Conservation (phyloP, 139 green algal species). For the Astrephomene gubernaculifera region DNA sequence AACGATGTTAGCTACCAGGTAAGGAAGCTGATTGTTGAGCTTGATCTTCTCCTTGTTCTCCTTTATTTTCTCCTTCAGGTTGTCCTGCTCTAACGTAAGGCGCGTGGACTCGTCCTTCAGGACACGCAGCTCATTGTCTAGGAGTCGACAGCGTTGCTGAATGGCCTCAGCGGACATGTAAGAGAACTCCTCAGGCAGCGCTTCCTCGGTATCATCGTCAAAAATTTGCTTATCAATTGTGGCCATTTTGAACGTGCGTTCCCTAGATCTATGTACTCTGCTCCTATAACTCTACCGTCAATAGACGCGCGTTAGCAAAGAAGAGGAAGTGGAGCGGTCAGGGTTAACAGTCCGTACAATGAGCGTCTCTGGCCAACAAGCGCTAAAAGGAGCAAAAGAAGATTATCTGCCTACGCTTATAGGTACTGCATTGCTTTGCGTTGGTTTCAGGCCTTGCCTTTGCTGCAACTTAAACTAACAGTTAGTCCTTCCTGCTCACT, state of each 20-base stretch:
- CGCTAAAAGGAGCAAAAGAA: too few relatives aligned
- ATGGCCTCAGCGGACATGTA: slow-evolving; percentile 92
- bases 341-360: too few relatives aligned
- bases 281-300: too few relatives aligned
- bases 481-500: too few relatives aligned
- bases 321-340: background rate
- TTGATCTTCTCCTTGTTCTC: slow-evolving; percentile 99
- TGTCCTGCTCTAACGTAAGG: slow-evolving; percentile 86
- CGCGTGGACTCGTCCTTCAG: slow-evolving; percentile 93
- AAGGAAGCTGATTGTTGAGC: slow-evolving; percentile 98
- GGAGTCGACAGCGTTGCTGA: slow-evolving; percentile 78
- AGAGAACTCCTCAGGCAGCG: slow-evolving; percentile 91
- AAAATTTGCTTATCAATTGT: slow-evolving; percentile 59
- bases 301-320: too few relatives aligned
- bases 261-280: too few relatives aligned
- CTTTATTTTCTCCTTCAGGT: slow-evolving; percentile 86
- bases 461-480: too few relatives aligned
- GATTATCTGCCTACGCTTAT: too few relatives aligned
- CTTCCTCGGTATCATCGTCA: slow-evolving; percentile 52
- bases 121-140: slow-evolving; percentile 99
- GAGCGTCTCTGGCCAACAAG: too few relatives aligned
- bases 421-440: too few relatives aligned
- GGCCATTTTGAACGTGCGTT: slow-evolving; percentile 13
- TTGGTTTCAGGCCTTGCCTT: too few relatives aligned
- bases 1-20: slow-evolving; percentile 98